phyloP scores from a whole-genome alignment of 257 asterid species.

The Solanum tacnaense region DNA sequence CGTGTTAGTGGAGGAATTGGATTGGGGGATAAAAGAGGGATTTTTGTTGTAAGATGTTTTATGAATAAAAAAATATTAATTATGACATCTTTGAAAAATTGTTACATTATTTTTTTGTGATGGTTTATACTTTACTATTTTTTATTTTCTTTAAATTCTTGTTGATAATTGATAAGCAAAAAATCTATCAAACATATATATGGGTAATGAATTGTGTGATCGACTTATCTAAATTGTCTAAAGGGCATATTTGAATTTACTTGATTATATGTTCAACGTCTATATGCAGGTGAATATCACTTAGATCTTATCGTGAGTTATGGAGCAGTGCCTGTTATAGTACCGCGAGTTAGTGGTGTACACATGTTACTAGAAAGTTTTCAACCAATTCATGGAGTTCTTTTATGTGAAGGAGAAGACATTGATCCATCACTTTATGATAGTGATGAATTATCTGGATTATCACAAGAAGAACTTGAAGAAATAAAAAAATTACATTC shows the following conservation, averaged over 20 bases:
- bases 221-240: neutral
- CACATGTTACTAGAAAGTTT: conserved; percentile 61
- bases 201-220: neutral
- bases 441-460: conserved; percentile 22
- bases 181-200: neutral
- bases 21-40: neutral
- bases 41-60: neutral
- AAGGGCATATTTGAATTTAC: neutral
- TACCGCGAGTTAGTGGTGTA: conserved; percentile 75
- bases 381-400: conserved; percentile 86
- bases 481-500: conserved; percentile 47
- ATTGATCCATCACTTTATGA: conserved; percentile 72
- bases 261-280: neutral
- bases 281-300: conserved; percentile 62
- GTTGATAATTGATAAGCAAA: neutral
- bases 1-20: neutral
- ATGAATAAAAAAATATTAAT: neutral
- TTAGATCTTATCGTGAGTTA: conserved; percentile 67
- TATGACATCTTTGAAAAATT: neutral
- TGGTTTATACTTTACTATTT: neutral
- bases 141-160: neutral
- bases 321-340: conserved; percentile 78
- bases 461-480: conserved; percentile 53
- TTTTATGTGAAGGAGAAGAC: conserved; percentile 88
- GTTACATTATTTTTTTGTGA: neutral